A percentile compares a stretch with the other conserved stretches of the same genome.
These are phyloP conservation scores for Avicennia marina DNA, from an alignment of 257 asterid species.

Conservation along the genomic window DNA sequence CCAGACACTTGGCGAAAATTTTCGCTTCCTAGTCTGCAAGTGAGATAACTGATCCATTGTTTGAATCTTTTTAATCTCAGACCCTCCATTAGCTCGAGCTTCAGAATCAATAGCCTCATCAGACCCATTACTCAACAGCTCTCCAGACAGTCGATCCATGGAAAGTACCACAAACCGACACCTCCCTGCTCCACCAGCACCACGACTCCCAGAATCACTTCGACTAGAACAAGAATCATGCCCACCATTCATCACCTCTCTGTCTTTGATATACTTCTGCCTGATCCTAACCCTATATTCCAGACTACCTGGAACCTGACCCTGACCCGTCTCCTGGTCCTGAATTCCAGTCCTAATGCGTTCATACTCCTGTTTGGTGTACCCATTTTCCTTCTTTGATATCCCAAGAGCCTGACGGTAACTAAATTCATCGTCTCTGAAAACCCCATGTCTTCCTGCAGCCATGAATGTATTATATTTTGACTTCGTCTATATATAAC, in stretches of 20 bases:
- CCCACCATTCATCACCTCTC: conserved; percentile 43
- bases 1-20: conserved; percentile 89
- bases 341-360: conserved; percentile 35
- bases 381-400: conserved; percentile 37
- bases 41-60: conserved; percentile 34
- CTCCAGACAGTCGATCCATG: conserved; percentile 80
- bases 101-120: conserved; percentile 59
- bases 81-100: conserved; percentile 21
- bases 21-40: conserved; percentile 47
- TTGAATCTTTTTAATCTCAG: conserved; percentile 29
- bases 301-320: conserved; percentile 20
- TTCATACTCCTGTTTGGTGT: conserved; percentile 42
- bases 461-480: conserved; percentile 41
- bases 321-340: conserved; percentile 33
- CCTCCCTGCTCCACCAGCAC: conserved; percentile 31
- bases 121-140: conserved; percentile 81
- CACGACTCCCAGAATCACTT: conserved; percentile 49
- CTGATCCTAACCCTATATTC: conserved; percentile 44
- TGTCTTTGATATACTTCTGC: conserved; percentile 52
- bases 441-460: conserved; percentile 71
- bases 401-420: conserved; percentile 47
- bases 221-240: conserved; percentile 37
- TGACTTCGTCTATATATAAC: conserved; percentile 1
- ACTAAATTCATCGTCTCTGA: conserved; percentile 56
- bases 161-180: conserved; percentile 17